A percentile compares a stretch with the other conserved stretches of the same genome.
phyloP scores from a whole-genome alignment of 2,329 filamentous ascomycete species.

The Exophiala phaeomuriformis region DNA sequence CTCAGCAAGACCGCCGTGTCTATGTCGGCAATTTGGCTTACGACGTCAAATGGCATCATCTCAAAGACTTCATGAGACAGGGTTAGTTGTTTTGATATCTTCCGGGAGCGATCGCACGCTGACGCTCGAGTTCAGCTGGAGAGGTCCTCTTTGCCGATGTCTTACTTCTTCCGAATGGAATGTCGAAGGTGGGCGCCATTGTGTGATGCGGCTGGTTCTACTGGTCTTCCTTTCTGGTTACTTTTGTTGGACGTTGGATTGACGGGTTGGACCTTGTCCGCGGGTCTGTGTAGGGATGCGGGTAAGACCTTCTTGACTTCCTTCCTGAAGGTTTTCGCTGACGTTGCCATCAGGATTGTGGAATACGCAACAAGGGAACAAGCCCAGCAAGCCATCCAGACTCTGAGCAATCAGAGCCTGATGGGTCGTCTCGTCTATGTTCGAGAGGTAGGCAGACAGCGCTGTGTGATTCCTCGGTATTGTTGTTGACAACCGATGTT shows the following conservation, averaged over 20 bases:
- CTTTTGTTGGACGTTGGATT: constrained; percentile 90
- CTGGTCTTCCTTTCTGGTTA: constrained; percentile 50
- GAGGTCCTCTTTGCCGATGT: constrained; percentile 99
- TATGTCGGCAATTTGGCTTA: constrained; percentile 99
- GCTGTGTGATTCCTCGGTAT: background rate
- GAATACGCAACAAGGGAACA: constrained; percentile 99
- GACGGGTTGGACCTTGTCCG: constrained; percentile 94
- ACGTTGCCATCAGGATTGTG: constrained; percentile 68
- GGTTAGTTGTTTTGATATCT: constrained; percentile 47
- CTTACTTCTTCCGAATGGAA: constrained; percentile 98
- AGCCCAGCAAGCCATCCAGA: constrained; percentile 93
- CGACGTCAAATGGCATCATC: constrained; percentile 99
- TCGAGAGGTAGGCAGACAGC: constrained; percentile 62
- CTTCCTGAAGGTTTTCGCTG: constrained; percentile 4
- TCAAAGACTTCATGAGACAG: constrained; percentile 99
- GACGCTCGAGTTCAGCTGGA: constrained; percentile 61
- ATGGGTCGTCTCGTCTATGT: constrained; percentile 99
- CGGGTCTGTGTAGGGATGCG: constrained; percentile 97
- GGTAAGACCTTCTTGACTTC: constrained; percentile 56
- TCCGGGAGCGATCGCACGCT: constrained; percentile 27
- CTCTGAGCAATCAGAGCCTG: constrained; percentile 96
- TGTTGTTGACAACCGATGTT: background rate
- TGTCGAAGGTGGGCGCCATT: constrained; percentile 99
- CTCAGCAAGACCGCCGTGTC: constrained; percentile 97
- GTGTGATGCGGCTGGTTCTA: constrained; percentile 81